Percentiles rank a stretch among this genome's conserved stretches.
phyloP scores from a whole-genome alignment of 1,284 basidiomycete species.

The Termitomyces sp. region DNA sequence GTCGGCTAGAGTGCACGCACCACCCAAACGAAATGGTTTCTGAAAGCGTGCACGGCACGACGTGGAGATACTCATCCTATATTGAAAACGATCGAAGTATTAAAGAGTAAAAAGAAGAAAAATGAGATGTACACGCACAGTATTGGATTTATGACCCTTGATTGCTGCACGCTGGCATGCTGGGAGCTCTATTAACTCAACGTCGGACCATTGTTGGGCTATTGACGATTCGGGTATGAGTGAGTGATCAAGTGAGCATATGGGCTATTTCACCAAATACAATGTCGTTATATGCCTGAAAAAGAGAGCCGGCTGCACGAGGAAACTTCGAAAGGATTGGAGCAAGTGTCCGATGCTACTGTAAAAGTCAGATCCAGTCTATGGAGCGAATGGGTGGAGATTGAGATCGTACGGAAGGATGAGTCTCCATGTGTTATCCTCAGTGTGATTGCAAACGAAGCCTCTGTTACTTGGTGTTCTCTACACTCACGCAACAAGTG shows the following conservation, averaged over 20 bases:
- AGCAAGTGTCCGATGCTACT: constrained; percentile 33
- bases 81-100: neutral
- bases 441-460: too few species aligned
- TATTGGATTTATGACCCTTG: constrained; percentile 50
- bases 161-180: constrained; percentile 53
- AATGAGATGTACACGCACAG: constrained; percentile 35
- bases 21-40: constrained; percentile 55
- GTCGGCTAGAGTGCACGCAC: constrained; percentile 19
- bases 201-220: constrained; percentile 70
- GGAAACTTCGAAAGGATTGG: constrained; percentile 49
- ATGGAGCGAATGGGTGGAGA: neutral
- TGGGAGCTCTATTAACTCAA: constrained; percentile 58
- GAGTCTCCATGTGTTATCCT: constrained; percentile 24
- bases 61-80: constrained; percentile 39
- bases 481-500: neutral
- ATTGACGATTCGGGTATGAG: neutral
- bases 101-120: neutral
- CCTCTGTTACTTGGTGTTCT: neutral
- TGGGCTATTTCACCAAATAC: constrained; percentile 37
- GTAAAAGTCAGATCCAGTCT: constrained; percentile 1
- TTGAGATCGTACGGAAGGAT: constrained; percentile 27
- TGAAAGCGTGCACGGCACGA: constrained; percentile 63
- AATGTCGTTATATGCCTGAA: constrained; percentile 62
- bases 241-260: neutral
- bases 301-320: constrained; percentile 42